A percentile compares a stretch with the other conserved stretches of the same genome.
Evolutionary conservation across 805 yeast genomes (phyloP).

Genomic region (Lipomyces orientalis): DNA sequence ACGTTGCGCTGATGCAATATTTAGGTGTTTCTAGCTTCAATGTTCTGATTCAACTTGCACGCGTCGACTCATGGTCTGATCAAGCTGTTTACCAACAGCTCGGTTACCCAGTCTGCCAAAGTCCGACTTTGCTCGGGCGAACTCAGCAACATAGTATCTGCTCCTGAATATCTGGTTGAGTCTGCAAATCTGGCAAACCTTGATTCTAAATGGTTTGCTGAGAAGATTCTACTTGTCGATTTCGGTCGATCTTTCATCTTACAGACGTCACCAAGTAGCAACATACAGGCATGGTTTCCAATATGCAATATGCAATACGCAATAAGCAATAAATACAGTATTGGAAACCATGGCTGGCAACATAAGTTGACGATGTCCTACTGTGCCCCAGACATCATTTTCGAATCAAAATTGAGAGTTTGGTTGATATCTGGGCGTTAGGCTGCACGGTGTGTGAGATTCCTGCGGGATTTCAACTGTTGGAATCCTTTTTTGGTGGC

Average conservation of each 20-base stretch:
- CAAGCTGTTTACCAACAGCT: neutral
- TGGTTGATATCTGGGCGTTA: slow-evolving; percentile 4
- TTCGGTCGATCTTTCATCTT: slow-evolving; percentile 3
- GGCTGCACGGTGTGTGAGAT: neutral
- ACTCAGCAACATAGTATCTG: slow-evolving; percentile 48
- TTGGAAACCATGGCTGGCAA: no score
- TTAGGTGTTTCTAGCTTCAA: neutral
- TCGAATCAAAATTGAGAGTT: neutral
- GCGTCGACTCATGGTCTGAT: neutral
- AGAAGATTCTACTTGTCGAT: neutral
- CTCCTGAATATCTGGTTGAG: slow-evolving; percentile 31
- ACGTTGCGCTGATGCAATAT: slow-evolving; percentile 31
- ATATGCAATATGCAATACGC: no score
- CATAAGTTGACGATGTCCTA: neutral
- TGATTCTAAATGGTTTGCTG: neutral
- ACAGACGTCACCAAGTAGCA: neutral
- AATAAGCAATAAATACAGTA: no score
- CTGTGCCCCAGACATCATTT: neutral
- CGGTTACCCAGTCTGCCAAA: slow-evolving; percentile 41
- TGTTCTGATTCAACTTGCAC: slow-evolving; percentile 7
- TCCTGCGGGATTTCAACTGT: slow-evolving; percentile 5
- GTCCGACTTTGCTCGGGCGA: slow-evolving; percentile 53
- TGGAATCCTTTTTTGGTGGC: neutral
- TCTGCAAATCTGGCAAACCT: slow-evolving; percentile 41
- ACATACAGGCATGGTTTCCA: no score